Conservation (phyloP, 208 protist species). For the Wallacemonas sp. region DNA sequence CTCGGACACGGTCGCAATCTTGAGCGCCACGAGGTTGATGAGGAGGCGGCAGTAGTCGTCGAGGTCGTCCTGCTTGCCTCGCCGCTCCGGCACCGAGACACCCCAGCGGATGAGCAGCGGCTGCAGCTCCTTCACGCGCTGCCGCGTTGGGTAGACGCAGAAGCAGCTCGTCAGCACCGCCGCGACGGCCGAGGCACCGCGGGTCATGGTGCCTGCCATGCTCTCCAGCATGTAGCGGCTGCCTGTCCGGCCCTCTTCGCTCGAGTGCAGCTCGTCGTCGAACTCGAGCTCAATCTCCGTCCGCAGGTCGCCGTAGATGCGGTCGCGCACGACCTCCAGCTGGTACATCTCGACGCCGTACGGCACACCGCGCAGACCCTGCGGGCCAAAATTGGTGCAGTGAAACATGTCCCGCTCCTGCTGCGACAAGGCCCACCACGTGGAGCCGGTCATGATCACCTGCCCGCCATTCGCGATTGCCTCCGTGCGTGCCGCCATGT, state of each 20-base stretch:
- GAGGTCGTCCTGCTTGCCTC: not conserved
- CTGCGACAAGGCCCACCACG: constrained; percentile 45
- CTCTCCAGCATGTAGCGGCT: not conserved
- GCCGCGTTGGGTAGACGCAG: constrained; percentile 13
- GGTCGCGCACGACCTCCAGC: not conserved
- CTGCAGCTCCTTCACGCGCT: constrained; percentile 13
- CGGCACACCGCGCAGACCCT: constrained; percentile 12
- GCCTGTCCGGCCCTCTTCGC: not conserved
- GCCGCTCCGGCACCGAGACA: constrained; percentile 2
- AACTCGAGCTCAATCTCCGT: constrained; percentile 17
- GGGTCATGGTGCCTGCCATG: constrained; percentile 6
- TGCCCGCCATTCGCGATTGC: constrained; percentile 75
- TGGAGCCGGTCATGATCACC: constrained; percentile 49
- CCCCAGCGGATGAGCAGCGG: constrained; percentile 14
- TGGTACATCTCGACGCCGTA: constrained; percentile 12
- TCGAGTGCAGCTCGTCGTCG: not conserved
- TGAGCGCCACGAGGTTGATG: constrained; percentile 15
- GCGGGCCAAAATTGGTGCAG: constrained; percentile 12
- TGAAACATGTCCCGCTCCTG: constrained; percentile 26
- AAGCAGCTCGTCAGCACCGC: constrained; percentile 13
- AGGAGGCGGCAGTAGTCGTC: constrained; percentile 14
- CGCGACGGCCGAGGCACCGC: constrained; percentile 2
- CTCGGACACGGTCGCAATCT: constrained; percentile 15
- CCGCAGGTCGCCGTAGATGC: constrained; percentile 15
- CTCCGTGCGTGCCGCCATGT: constrained; percentile 81